These are phyloP conservation scores for Colletotrichum abscissum DNA, from an alignment of 2,329 filamentous ascomycete genomes.

Conservation along the genomic window DNA sequence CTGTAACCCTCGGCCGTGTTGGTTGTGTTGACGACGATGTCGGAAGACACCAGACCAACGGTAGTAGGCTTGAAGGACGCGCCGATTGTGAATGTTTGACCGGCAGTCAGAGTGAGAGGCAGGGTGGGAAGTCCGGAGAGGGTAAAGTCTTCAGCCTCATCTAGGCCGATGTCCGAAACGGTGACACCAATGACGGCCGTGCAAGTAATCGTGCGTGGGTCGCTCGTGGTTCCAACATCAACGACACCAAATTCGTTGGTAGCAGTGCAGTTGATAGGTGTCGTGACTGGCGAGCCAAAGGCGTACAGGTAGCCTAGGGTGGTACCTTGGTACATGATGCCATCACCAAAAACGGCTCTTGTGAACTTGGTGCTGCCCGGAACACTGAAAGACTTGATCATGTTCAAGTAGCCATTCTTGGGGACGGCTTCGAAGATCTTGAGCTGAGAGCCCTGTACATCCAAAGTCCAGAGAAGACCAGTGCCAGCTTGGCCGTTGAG, in stretches of 20 bases:
- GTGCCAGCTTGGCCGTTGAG: constrained; percentile 64
- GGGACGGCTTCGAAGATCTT: constrained; percentile 65
- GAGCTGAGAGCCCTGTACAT: constrained; percentile 64
- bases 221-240: constrained; percentile 29
- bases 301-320: constrained; percentile 63
- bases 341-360: constrained; percentile 68
- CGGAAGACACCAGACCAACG: constrained; percentile 60
- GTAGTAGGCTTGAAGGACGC: constrained; percentile 56
- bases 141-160: constrained; percentile 48
- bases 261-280: constrained; percentile 64
- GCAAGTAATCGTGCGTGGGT: constrained; percentile 55
- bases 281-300: constrained; percentile 66
- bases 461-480: constrained; percentile 66
- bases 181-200: constrained; percentile 56
- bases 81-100: constrained; percentile 54
- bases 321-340: constrained; percentile 65
- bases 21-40: constrained; percentile 59
- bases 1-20: constrained; percentile 60
- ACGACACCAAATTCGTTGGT: constrained; percentile 59
- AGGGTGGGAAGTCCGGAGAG: constrained; percentile 48
- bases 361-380: constrained; percentile 66
- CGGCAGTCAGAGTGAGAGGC: constrained; percentile 46
- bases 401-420: constrained; percentile 54
- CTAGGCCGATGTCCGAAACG: constrained; percentile 51
- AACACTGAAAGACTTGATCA: constrained; percentile 63